These are phyloP conservation scores for Akanthomyces lecanii DNA, from an alignment of 2,329 filamentous ascomycete genomes.

Conservation along the genomic window DNA sequence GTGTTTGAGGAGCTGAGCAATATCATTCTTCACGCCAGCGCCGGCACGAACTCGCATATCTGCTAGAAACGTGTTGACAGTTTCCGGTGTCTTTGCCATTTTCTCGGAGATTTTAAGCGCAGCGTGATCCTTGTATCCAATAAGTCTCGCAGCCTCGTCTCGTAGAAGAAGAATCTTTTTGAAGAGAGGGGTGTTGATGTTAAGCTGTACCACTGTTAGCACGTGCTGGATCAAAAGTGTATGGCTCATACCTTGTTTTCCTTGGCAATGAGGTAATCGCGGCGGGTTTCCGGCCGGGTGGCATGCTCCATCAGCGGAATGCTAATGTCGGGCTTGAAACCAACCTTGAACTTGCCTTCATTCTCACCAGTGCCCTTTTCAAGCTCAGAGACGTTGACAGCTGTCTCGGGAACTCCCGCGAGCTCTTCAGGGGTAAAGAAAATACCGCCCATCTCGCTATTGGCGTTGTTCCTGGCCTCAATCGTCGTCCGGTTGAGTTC, in stretches of 20 bases:
- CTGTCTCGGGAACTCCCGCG: constrained; percentile 69
- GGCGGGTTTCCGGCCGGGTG: constrained; percentile 62
- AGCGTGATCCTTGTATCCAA: constrained; percentile 75
- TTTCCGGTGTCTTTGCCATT: constrained; percentile 75
- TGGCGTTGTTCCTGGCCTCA: constrained; percentile 73
- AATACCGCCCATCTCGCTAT: constrained; percentile 73
- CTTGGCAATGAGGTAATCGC: constrained; percentile 66
- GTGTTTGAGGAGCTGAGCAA: constrained; percentile 63
- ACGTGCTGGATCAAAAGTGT: background rate
- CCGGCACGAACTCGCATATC: constrained; percentile 65
- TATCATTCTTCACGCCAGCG: constrained; percentile 66
- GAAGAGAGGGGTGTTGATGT: constrained; percentile 69
- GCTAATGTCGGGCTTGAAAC: constrained; percentile 79
- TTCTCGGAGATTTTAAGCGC: constrained; percentile 73
- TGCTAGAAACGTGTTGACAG: constrained; percentile 67
- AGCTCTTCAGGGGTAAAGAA: constrained; percentile 74
- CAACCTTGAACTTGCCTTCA: constrained; percentile 69
- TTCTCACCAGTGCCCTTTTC: constrained; percentile 70
- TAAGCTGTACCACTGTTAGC: constrained; percentile 43
- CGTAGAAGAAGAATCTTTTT: constrained; percentile 69
- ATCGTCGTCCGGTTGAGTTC: constrained; percentile 69
- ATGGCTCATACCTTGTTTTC: constrained; percentile 63
- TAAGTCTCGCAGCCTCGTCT: constrained; percentile 71
- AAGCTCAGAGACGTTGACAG: constrained; percentile 57
- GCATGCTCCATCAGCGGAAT: constrained; percentile 77